Evolutionary conservation across 306 rosid genomes (phyloP), one percentile per base, ranked within the genome.

Genomic region (Cucurbita ficifolia): DNA sequence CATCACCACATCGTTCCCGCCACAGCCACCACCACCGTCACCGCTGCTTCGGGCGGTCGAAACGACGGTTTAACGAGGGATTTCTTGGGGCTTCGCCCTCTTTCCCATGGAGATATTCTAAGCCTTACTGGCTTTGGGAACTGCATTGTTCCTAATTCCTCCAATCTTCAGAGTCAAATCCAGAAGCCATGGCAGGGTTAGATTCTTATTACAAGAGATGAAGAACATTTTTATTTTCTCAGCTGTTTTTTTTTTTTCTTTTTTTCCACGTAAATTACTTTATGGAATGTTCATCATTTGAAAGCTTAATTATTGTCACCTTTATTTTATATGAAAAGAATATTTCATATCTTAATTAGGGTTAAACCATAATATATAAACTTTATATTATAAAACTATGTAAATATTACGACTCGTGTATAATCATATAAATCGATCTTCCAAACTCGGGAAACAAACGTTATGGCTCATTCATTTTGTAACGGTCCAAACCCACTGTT

Each of bases 111-210:
- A 78, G 97, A 89, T 40, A 86, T 91, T 79, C 85, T 95, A 49
- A 88, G 62, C 29, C 81, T 95, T 56, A 83, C 97, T 74, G 96
- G 86, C 33, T 82, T 91, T 70, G 96, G 93, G 54, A 90, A 84
- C 61, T 87, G 85, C 73, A 82, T 88, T 36, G 33, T 88, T 10
- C 48, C 76, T 17, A 60, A 83, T 22, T 38, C 84, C 59, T 74
- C 77, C 77, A 88, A 79, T 67, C 84, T 82, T 14, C 86, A 86
- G 46, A 83, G 78, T 42, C 91, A 82, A 63, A 35, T 82, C 72
- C 94, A 85, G 38, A 90, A 90, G 80, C 88, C 90, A 21, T 93
- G 98, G 97, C 88, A 88, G 79, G 91, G 83, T 82, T 86, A 84
- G 74, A 55, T 74, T 17, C 39, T 57, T 29, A 17, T 51, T 51